These are phyloP conservation scores for Kazachstania kunashirensis DNA, from an alignment of 805 yeast species.

Conservation along the genomic window DNA sequence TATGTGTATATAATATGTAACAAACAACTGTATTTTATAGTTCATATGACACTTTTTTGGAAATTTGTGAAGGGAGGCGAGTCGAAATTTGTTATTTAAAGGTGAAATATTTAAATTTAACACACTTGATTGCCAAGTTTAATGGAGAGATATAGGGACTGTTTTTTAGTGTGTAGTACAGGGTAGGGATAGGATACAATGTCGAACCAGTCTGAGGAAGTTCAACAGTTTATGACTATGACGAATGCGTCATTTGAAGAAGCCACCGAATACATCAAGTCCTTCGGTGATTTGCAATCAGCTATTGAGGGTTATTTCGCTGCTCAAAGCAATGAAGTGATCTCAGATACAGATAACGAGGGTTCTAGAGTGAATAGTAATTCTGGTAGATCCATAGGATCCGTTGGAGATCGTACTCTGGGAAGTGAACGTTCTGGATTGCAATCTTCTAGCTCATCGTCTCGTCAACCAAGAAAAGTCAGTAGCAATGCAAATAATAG, in stretches of 20 bases:
- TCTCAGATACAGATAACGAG: not conserved
- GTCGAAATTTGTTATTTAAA: not conserved
- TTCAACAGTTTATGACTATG: constrained; percentile 31
- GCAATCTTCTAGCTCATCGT: not conserved
- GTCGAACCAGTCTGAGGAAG: constrained; percentile 12
- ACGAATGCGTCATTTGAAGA: constrained; percentile 32
- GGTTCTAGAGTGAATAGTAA: not conserved
- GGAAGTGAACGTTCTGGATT: not conserved
- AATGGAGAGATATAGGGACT: no score
- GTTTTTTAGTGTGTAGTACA: no score
- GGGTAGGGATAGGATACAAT: no score
- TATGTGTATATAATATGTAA: no score
- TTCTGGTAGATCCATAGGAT: no score
- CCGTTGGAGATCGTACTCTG: not conserved
- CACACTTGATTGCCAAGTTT: no score
- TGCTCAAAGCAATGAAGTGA: constrained; percentile 3
- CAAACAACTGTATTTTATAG: no score
- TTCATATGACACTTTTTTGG: no score
- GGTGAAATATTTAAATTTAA: no score
- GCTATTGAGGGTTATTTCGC: constrained; percentile 26
- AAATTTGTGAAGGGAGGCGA: no score
- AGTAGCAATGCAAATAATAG: not conserved
- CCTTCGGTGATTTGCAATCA: constrained; percentile 21
- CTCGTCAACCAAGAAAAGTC: not conserved
- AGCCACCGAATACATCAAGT: constrained; percentile 32